Base-by-base conservation (phyloP, 306 rosid species). In the Lathyrus aphaca region DNA sequence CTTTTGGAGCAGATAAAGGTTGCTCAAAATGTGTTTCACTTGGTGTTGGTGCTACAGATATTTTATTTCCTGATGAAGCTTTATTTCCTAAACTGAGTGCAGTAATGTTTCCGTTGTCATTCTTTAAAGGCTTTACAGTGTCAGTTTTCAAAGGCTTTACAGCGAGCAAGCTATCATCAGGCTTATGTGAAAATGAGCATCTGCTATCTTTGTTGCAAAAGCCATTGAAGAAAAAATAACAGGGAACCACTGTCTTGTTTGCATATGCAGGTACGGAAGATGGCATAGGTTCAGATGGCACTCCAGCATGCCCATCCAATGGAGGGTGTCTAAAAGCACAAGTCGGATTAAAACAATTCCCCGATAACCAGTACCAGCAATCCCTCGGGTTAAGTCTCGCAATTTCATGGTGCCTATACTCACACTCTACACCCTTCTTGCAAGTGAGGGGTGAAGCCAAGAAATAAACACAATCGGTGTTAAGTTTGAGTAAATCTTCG, bases 371-470 rank as follows among this genome's bases (percentile, higher is more conserved):
- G 79, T 85, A 94, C 96, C 96, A 88, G 81, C 97, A 94, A 43
- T 87, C 97, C 82, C 92, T 84, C 3, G 96, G 96, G 64, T 94
- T 94, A 29, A 94, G 88, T 84, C 94, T 88, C 8, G 95, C 95
- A 57, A 88, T 80, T 81, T 90, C 96, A 45, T 83, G 82, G 68
- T 90, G 98, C 55, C 97, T 82, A 77, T 85, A 90, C 90, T 90
- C 96, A 60, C 98, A 94, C 46, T 90, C 97, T 54, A 19, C 53
- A 12, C 98, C 98, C 97, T 93, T 93, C 83, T 86, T 85, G 89
- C 98, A 93, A 59, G 98, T 88, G 78, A 90, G 88, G 35, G 98
- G 98, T 19, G 98, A 88, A 46, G 96, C 96, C 71, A 86, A 68
- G 84, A 93, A 90, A 80, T 86, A 86, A 60, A 90, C 93, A 75